Conservation (phyloP, 2,329 filamentous ascomycete species). For the Hypoxylon sp. region DNA sequence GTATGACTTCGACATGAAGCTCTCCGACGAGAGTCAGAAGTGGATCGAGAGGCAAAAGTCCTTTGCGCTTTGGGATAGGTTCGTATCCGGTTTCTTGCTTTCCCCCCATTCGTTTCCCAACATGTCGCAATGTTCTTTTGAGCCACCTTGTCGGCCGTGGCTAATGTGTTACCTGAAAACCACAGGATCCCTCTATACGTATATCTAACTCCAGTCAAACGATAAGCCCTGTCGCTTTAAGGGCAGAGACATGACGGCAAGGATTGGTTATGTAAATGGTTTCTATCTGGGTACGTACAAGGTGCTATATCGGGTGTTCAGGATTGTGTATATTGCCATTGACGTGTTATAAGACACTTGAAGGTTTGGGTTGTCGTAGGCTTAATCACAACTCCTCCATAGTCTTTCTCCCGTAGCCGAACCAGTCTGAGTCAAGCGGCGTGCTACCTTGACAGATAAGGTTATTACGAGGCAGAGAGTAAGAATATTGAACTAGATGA, state of each 20-base stretch:
- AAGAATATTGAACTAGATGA: neutral
- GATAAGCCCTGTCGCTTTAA: neutral
- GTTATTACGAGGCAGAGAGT: neutral
- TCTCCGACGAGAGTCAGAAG: constrained; percentile 43
- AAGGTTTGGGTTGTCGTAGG: too few species aligned
- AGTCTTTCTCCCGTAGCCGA: too few species aligned
- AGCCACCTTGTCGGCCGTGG: neutral
- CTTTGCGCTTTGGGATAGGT: constrained; percentile 47
- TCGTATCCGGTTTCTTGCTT: neutral
- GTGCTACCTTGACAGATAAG: neutral
- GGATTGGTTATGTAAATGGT: neutral
- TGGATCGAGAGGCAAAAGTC: constrained; percentile 49
- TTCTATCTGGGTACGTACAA: neutral
- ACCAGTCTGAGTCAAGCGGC: too few species aligned
- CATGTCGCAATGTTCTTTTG: neutral
- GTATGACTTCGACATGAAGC: constrained; percentile 55
- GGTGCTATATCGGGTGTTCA: too few species aligned
- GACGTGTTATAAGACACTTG: too few species aligned
- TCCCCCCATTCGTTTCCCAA: neutral
- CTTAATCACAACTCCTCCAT: too few species aligned
- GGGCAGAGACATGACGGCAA: neutral
- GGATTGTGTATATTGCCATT: too few species aligned
- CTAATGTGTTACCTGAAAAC: neutral
- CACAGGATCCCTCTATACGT: constrained; percentile 34
- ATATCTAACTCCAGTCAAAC: constrained; percentile 34